Base-by-base conservation (phyloP, 768 basidiomycete genomes). In the Russula griseocarnosa region DNA sequence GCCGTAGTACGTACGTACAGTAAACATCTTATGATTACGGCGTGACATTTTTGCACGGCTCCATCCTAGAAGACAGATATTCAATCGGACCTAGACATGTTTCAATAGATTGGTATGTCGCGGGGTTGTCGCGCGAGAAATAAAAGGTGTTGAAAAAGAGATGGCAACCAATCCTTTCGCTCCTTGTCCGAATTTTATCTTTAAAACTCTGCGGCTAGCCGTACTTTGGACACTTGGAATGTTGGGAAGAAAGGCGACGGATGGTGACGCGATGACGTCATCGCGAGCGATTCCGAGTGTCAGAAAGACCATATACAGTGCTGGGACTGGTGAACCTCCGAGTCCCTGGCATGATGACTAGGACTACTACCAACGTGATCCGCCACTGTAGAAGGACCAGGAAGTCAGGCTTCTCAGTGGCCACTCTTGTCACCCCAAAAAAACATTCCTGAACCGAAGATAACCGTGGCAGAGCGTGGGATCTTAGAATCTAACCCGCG, bases 401-500 rank as follows among this genome's bases (percentile, higher is more conserved):
- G 49, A 28, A 50, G 26, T 49, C 22, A 50, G 14, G 16, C 16
- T 50, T 26, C 49, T 50, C 26, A 18, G 24, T 7, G 26, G 26
- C 16, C 18, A 26, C 49, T n/a, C 49, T 50, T 22, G 9, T 50
- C 16, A 50, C 49, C 49, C 49, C 49, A 50, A n/a, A 50, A n/a
- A 50, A 28, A 50, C 49, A 1, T 8, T 7, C 49, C 14, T 28
- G 24, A 16, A 50, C 26, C 14, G 58, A 59, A n/a, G 8, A 59
- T 20, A 14, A n/a, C 38, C 36, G 36, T n/a, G 26, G 58, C 34
- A 50, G 20, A 24, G 7, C 49, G 14, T 26, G 26, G 6, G 16
- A 20, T 18, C 38, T 40, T 40, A 6, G 46, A 20, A 49, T 42
- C 49, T 16, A 51, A 50, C 36, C 58, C 58, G 58, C 58, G 58